Percentiles rank a stretch among this genome's conserved stretches.
Conservation (phyloP, 2,329 filamentous ascomycete genomes). For the Huntiella abstrusa region DNA sequence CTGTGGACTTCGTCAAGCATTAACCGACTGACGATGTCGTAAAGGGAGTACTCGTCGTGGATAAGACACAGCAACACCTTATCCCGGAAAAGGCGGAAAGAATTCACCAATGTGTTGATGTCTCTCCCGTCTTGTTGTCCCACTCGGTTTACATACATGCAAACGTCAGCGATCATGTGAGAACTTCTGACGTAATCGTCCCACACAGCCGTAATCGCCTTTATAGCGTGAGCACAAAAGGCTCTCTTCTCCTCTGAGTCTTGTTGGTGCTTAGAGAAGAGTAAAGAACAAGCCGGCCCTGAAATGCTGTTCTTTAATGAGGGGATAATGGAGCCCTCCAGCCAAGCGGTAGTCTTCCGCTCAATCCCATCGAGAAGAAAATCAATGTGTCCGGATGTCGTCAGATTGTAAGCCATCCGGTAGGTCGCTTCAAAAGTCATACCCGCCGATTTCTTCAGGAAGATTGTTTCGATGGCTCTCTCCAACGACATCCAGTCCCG, state of each 20-base stretch:
- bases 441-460: slow-evolving; percentile 73
- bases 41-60: slow-evolving; percentile 31
- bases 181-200: slow-evolving; percentile 79
- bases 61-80: slow-evolving; percentile 52
- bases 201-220: slow-evolving; percentile 60
- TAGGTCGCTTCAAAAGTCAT: slow-evolving; percentile 94
- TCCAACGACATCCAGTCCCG: not conserved
- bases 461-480: slow-evolving; percentile 62
- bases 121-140: slow-evolving; percentile 51
- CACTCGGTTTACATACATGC: slow-evolving; percentile 93
- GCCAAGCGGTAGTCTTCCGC: slow-evolving; percentile 31
- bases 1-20: slow-evolving; percentile 74
- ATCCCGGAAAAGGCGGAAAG: slow-evolving; percentile 78
- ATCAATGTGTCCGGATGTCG: slow-evolving; percentile 70
- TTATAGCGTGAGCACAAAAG: slow-evolving; percentile 53
- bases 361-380: slow-evolving; percentile 39
- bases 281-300: too few species aligned
- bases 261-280: not conserved
- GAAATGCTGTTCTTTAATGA: slow-evolving; percentile 12
- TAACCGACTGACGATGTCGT: slow-evolving; percentile 59
- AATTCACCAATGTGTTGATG: slow-evolving; percentile 64
- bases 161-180: slow-evolving; percentile 89
- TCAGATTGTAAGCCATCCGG: slow-evolving; percentile 82
- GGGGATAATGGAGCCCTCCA: slow-evolving; percentile 52
- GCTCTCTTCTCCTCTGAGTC: not conserved